Percentiles rank a stretch among this genome's conserved stretches.
These are phyloP conservation scores for Penicillium fuscoglaucum DNA, from an alignment of 2,329 filamentous ascomycete genomes.

Conservation along the genomic window DNA sequence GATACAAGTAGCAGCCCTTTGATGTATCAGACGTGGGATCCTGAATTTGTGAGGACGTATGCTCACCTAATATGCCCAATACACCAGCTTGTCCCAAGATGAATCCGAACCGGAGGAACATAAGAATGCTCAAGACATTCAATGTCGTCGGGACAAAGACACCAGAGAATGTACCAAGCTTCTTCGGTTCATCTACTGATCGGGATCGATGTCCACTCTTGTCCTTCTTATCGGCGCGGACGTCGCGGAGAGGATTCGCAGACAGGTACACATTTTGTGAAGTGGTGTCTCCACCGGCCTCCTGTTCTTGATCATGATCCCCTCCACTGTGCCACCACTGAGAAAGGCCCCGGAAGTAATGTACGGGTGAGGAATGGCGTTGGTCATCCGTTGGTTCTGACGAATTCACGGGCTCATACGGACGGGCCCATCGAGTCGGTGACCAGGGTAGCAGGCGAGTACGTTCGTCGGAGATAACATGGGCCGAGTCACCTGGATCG, in stretches of 20 bases:
- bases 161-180: slow-evolving; percentile 74
- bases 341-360: slow-evolving; percentile 27
- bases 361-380: slow-evolving; percentile 22
- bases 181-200: slow-evolving; percentile 47
- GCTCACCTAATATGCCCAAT: slow-evolving; percentile 73
- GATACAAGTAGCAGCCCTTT: slow-evolving; percentile 69
- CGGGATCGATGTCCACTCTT: slow-evolving; percentile 29
- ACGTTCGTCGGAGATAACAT: slow-evolving; percentile 24
- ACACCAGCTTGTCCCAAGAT: slow-evolving; percentile 79
- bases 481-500: slow-evolving; percentile 32
- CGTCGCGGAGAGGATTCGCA: slow-evolving; percentile 28
- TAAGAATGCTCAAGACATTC: slow-evolving; percentile 85
- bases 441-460: slow-evolving; percentile 26
- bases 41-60: not conserved
- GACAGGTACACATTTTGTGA: slow-evolving; percentile 16
- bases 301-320: slow-evolving; percentile 13
- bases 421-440: slow-evolving; percentile 22
- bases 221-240: slow-evolving; percentile 36
- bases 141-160: slow-evolving; percentile 87
- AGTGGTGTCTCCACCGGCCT: slow-evolving; percentile 8
- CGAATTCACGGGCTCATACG: slow-evolving; percentile 28
- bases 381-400: slow-evolving; percentile 17
- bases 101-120: slow-evolving; percentile 87
- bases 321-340: slow-evolving; percentile 26
- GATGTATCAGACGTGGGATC: slow-evolving; percentile 18